Evolutionary conservation across 805 yeast species (phyloP).

Genomic region (Brettanomyces naardenensis): DNA sequence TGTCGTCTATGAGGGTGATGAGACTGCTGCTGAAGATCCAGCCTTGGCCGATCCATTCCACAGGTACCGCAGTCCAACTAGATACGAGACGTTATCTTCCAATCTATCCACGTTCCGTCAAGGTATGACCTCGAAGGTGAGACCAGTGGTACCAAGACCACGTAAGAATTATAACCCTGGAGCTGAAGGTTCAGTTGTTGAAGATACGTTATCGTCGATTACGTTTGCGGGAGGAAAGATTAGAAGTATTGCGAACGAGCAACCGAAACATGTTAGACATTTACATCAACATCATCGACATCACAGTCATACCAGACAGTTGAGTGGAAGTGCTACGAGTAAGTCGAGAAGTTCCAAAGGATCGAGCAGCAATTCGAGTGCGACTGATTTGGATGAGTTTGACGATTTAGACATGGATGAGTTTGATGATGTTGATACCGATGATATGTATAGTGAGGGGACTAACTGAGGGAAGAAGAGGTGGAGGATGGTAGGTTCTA

Average conservation of each 20-base stretch:
- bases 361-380: background rate
- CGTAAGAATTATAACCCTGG: too few relatives aligned
- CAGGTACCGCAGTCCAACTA: conserved; percentile 12
- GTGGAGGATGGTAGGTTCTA: too few relatives aligned
- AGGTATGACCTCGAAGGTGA: background rate
- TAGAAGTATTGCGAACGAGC: background rate
- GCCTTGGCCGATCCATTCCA: conserved; percentile 2
- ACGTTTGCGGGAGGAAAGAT: conserved; percentile 4
- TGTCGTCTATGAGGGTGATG: conserved; percentile 21
- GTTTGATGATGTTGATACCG: conserved; percentile 7
- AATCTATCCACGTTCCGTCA: conserved; percentile 14
- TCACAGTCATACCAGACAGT: background rate
- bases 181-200: too few relatives aligned
- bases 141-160: too few relatives aligned
- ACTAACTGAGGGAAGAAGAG: background rate
- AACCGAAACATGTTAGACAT: background rate
- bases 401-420: conserved; percentile 1
- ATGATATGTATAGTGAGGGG: conserved; percentile 5
- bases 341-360: background rate
- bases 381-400: conserved; percentile 3
- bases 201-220: conserved; percentile 6
- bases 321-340: background rate
- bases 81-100: conserved; percentile 18
- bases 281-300: background rate
- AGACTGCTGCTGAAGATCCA: conserved; percentile 5